phyloP scores from a whole-genome alignment of 306 rosid species.

The Cucumis sativus region DNA sequence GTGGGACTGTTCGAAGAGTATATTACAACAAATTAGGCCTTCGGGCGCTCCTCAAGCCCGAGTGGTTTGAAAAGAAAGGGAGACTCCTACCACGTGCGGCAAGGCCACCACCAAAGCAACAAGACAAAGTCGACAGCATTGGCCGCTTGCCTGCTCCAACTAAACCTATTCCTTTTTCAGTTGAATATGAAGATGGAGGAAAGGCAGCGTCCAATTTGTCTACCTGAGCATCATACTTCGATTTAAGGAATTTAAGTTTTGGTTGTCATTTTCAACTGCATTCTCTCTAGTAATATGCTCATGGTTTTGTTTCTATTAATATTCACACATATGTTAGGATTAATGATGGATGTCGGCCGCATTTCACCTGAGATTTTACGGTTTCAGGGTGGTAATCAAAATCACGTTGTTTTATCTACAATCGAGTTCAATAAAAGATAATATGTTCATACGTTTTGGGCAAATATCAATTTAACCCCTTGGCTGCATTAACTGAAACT shows the following conservation, averaged over 20 bases:
- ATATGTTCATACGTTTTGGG: background rate
- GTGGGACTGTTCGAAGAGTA: conserved; percentile 83
- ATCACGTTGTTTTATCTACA: background rate
- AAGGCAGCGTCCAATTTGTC: conserved; percentile 20
- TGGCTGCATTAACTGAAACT: too few relatives aligned
- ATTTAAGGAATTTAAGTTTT: background rate
- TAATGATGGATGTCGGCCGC: background rate
- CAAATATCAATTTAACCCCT: too few relatives aligned
- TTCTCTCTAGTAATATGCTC: background rate
- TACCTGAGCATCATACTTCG: conserved; percentile 4
- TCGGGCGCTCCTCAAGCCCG: conserved; percentile 64
- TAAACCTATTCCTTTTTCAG: conserved; percentile 69
- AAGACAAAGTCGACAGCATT: conserved; percentile 71
- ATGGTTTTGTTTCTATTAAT: background rate
- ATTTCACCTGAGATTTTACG: background rate
- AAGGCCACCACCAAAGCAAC: conserved; percentile 87
- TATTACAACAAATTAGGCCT: conserved; percentile 81
- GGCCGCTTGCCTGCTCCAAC: conserved; percentile 94
- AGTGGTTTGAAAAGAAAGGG: conserved; percentile 97
- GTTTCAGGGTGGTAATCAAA: background rate
- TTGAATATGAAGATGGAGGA: conserved; percentile 31
- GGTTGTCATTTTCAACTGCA: background rate
- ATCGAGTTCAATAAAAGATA: background rate
- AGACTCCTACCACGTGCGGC: conserved; percentile 88
- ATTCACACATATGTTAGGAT: background rate